phyloP scores from a whole-genome alignment of 495 filamentous ascomycete genomes.

The Lentithecium fluviatile region DNA sequence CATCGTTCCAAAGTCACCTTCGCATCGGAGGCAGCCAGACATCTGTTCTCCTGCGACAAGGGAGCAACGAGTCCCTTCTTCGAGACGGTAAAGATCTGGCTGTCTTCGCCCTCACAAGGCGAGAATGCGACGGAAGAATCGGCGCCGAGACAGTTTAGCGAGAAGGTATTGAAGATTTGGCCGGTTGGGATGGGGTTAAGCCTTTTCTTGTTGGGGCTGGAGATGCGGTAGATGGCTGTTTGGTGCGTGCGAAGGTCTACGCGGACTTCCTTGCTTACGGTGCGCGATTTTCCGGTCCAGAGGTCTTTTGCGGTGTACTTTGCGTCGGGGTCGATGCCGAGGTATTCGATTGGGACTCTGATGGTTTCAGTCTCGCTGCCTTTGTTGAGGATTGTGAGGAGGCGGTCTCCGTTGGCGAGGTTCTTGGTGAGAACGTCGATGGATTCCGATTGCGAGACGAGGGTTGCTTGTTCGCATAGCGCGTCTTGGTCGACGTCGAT shows the following conservation, averaged over 20 bases:
- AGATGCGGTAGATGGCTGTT: conserved; percentile 22
- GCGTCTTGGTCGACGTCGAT: conserved; percentile 48
- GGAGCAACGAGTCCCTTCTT: conserved; percentile 3
- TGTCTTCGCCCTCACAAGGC: conserved; percentile 10
- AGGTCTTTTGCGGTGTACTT: conserved; percentile 23
- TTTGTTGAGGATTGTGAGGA: conserved; percentile 21
- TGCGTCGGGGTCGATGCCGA: conserved; percentile 11
- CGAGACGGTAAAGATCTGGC: conserved; percentile 10
- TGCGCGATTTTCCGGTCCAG: conserved; percentile 12
- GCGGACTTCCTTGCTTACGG: background rate
- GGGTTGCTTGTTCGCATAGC: conserved; percentile 46
- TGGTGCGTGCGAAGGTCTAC: conserved; percentile 2
- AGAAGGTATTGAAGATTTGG: conserved; percentile 30
- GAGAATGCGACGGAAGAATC: conserved; percentile 2
- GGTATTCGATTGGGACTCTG: conserved; percentile 9
- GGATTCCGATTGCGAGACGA: conserved; percentile 42
- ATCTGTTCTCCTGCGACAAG: conserved; percentile 3
- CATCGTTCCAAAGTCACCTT: conserved; percentile 6
- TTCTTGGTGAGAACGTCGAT: conserved; percentile 31
- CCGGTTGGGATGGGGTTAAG: conserved; percentile 21
- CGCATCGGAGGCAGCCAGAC: conserved; percentile 10
- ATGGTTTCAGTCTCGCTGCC: conserved; percentile 5
- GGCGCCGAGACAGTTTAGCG: conserved; percentile 20
- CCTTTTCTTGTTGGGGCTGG: background rate
- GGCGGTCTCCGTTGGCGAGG: conserved; percentile 29